phyloP scores from a whole-genome alignment of 352 stramenopile species.

The Globisporangium parvum region DNA sequence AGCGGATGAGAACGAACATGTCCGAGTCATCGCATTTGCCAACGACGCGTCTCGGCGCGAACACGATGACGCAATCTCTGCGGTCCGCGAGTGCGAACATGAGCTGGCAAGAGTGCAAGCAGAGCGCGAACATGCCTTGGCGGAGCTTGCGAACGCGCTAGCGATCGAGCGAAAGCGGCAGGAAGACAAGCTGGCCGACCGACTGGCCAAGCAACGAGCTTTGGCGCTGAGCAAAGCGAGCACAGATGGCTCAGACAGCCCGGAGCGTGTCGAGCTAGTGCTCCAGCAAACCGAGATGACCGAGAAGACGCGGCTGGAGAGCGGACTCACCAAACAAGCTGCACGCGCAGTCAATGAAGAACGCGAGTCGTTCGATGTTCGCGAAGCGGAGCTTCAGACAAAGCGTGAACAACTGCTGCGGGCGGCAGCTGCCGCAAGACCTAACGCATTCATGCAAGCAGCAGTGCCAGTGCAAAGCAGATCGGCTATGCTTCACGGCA shows the following conservation, averaged over 20 bases:
- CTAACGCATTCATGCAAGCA: not conserved
- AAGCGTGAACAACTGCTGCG: conserved; percentile 3
- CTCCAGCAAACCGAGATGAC: conserved; percentile 18
- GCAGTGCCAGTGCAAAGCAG: not conserved
- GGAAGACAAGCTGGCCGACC: conserved; percentile 30
- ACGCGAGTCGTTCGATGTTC: conserved; percentile 13
- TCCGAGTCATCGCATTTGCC: not conserved
- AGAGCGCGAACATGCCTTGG: conserved; percentile 19
- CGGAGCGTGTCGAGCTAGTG: not conserved
- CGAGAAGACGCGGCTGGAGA: conserved; percentile 20
- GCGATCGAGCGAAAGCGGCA: conserved; percentile 24
- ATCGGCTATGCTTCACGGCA: not conserved
- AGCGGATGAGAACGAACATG: conserved; percentile 16
- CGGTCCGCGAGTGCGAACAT: not conserved
- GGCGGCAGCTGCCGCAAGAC: conserved; percentile 19
- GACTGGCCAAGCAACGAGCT: conserved; percentile 15
- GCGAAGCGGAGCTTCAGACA: not conserved
- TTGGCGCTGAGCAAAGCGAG: not conserved
- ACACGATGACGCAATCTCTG: not conserved
- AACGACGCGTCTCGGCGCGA: not conserved
- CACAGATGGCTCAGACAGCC: not conserved
- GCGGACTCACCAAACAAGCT: conserved; percentile 16
- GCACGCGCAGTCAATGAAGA: conserved; percentile 16
- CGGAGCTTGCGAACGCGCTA: conserved; percentile 16
- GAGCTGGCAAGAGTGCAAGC: conserved; percentile 15